Percentiles rank a stretch among this genome's conserved stretches.
Evolutionary conservation across 176 grass and related monocot genomes (phyloP).

Genomic region (Hsuehochloa calcarea): DNA sequence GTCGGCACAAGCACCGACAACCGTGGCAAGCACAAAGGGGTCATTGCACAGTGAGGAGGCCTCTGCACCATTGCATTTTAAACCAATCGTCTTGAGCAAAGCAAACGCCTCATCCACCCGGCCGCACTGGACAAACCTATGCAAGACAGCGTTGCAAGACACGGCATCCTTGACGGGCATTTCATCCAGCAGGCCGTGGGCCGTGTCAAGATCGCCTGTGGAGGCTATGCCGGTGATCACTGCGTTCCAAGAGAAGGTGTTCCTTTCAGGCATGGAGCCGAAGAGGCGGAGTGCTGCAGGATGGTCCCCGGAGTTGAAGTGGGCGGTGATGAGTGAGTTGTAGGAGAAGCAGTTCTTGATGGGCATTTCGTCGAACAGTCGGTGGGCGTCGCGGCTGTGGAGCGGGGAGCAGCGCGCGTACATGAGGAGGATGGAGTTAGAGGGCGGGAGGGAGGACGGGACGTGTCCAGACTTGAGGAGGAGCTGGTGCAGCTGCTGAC

Average conservation of each 20-base stretch:
- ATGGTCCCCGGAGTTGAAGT: conserved; percentile 37
- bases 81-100: conserved; percentile 45
- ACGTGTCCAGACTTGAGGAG: conserved; percentile 65
- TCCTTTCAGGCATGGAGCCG: conserved; percentile 57
- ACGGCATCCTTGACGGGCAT: conserved; percentile 56
- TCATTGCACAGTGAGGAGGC: conserved; percentile 34
- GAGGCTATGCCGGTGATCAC: conserved; percentile 42
- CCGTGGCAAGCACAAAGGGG: conserved; percentile 58
- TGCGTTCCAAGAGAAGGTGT: conserved; percentile 58
- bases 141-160: conserved; percentile 49
- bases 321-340: conserved; percentile 46
- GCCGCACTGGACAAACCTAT: conserved; percentile 42
- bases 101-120: conserved; percentile 39
- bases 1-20: conserved; percentile 60
- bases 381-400: conserved; percentile 19
- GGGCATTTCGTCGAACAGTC: conserved; percentile 63
- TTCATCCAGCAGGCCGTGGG: conserved; percentile 38
- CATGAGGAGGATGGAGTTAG: conserved; percentile 70
- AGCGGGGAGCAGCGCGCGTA: conserved; percentile 30
- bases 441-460: conserved; percentile 31
- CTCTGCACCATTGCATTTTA: background rate
- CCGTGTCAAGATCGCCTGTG: conserved; percentile 36
- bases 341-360: conserved; percentile 54
- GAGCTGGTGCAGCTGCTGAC: conserved; percentile 62
- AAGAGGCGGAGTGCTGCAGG: conserved; percentile 41